Evolutionary conservation across 352 stramenopile genomes (phyloP).

Genomic region (Pythium biforme): DNA sequence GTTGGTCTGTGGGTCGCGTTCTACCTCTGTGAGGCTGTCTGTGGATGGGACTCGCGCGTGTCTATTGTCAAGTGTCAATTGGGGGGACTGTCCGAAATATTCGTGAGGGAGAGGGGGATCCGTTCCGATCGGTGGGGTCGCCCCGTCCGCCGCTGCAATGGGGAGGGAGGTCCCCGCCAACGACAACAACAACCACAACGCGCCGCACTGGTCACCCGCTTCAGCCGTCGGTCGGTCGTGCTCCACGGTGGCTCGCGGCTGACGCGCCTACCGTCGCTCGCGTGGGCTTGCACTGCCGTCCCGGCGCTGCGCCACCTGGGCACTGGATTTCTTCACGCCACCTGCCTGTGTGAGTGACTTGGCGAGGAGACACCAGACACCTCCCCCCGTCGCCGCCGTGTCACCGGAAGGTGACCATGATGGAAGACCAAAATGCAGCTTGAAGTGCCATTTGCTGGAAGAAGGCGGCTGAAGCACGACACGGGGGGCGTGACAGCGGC

Average conservation of each 20-base stretch:
- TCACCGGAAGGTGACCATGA: background rate
- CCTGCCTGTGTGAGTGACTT: background rate
- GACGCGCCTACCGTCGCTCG: constrained; percentile 18
- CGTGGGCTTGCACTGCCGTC: background rate
- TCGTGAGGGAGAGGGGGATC: background rate
- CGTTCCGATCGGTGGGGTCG: background rate
- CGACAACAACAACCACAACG: background rate
- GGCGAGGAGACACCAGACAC: constrained; percentile 1
- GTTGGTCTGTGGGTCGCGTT: background rate
- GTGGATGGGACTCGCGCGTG: background rate
- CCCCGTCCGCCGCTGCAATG: background rate
- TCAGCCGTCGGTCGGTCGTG: background rate
- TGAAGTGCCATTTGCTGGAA: constrained; percentile 23
- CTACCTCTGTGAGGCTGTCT: background rate
- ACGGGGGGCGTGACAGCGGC: constrained; percentile 14
- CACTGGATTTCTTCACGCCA: constrained; percentile 16
- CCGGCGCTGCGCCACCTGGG: background rate
- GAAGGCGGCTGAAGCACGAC: constrained; percentile 6
- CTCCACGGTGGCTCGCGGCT: background rate
- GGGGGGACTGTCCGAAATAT: background rate
- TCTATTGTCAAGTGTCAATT: background rate
- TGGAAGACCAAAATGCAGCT: background rate
- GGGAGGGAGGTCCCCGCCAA: too few species aligned
- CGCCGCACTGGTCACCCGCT: constrained; percentile 3
- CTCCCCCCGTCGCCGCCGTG: too few species aligned